Percentiles rank a stretch among this genome's conserved stretches.
Evolutionary conservation across 306 rosid species (phyloP).

Genomic region (Trifolium pratense): DNA sequence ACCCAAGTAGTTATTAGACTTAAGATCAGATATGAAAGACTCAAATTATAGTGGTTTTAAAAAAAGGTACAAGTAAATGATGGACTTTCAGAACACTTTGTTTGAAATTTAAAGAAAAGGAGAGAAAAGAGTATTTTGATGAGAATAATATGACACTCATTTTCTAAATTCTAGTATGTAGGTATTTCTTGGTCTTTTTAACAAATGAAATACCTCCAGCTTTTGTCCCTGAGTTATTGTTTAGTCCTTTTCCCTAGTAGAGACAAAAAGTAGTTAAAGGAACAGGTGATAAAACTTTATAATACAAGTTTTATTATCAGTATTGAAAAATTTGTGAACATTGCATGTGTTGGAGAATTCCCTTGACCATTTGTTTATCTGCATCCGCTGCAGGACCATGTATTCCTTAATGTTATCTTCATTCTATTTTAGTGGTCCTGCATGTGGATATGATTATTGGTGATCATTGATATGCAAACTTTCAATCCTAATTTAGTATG

Average conservation of each 20-base stretch:
- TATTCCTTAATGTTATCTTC: conserved; percentile 31
- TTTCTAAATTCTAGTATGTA: no score
- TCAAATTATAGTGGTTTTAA: no score
- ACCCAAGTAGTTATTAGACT: no score
- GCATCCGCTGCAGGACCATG: conserved; percentile 21
- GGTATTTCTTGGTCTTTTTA: background rate
- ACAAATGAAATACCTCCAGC: background rate
- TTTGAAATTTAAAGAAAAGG: background rate
- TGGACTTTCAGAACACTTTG: background rate
- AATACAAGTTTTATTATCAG: background rate
- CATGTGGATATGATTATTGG: conserved; percentile 44
- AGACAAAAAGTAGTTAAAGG: conserved; percentile 2
- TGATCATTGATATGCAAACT: conserved; percentile 31
- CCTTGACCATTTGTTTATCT: conserved; percentile 11
- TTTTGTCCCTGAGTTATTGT: conserved; percentile 3
- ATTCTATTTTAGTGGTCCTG: conserved; percentile 48
- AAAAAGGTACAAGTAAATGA: no score
- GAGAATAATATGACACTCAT: background rate
- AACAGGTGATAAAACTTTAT: background rate
- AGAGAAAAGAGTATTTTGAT: no score
- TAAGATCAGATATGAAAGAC: no score
- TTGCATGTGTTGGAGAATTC: conserved; percentile 28
- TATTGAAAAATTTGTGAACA: conserved; percentile 9
- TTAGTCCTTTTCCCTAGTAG: background rate
- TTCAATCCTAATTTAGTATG: conserved; percentile 43